phyloP scores from a whole-genome alignment of 257 asterid species.

The Solanum bulbocastanum region DNA sequence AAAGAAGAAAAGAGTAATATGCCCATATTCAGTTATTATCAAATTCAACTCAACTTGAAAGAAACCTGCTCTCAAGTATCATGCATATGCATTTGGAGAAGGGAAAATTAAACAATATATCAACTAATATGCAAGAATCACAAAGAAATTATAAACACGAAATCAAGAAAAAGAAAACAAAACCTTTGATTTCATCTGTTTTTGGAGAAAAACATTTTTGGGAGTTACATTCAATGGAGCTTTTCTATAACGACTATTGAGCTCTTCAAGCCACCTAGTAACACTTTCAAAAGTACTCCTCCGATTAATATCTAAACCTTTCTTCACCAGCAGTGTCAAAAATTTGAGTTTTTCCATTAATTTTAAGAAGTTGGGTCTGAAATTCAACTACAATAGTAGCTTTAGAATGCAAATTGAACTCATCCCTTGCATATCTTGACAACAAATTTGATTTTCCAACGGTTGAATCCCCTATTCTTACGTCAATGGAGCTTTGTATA shows the following conservation, averaged over 20 bases:
- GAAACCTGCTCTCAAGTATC: no score
- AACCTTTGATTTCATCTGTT: no score
- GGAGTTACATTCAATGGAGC: no score
- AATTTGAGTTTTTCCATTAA: constrained; percentile 17
- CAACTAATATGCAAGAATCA: no score
- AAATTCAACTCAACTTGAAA: no score
- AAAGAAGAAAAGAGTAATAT: no score
- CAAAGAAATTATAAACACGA: no score
- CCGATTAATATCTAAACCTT: constrained; percentile 11
- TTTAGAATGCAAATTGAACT: constrained; percentile 12
- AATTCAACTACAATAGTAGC: constrained; percentile 16
- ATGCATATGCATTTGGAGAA: no score
- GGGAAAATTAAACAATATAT: no score
- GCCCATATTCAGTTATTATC: no score
- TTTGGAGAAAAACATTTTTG: no score
- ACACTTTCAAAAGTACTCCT: constrained; percentile 11
- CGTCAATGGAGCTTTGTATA: background rate
- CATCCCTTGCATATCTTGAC: constrained; percentile 9
- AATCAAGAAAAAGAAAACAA: no score
- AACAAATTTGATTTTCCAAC: constrained; percentile 14
- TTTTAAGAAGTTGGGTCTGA: constrained; percentile 9
- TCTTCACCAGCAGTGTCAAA: constrained; percentile 21
- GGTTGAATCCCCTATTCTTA: constrained; percentile 10
- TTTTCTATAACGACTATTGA: background rate
- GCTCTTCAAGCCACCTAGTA: constrained; percentile 15